These are phyloP conservation scores for Epichloe uncinata DNA, from an alignment of 2,329 filamentous ascomycete genomes.

Conservation along the genomic window DNA sequence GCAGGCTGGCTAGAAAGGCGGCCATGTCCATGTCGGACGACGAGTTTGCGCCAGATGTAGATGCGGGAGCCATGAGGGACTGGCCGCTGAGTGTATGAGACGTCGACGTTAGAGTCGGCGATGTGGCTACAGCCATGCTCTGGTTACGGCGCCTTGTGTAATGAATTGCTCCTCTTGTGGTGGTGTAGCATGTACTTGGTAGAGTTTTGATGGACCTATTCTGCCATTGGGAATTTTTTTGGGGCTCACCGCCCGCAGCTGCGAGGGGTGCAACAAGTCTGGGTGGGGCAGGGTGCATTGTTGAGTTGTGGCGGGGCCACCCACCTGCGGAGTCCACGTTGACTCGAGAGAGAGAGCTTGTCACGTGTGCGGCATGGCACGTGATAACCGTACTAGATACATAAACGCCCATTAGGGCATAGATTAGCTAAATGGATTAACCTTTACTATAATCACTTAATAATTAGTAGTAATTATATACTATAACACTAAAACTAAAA, in stretches of 20 bases:
- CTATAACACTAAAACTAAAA: no score
- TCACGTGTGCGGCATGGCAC: no score
- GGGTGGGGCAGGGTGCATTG: not conserved
- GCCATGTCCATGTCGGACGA: conserved; percentile 24
- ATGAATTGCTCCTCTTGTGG: not conserved
- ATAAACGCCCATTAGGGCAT: no score
- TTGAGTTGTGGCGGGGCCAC: no score
- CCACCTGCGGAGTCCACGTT: no score
- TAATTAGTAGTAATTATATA: no score
- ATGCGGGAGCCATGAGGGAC: conserved; percentile 27
- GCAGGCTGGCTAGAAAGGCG: conserved; percentile 44
- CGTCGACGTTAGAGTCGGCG: conserved; percentile 49
- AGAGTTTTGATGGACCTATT: conserved; percentile 2
- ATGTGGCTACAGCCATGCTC: conserved; percentile 29
- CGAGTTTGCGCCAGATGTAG: conserved; percentile 22
- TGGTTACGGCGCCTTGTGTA: not conserved
- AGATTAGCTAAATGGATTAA: no score
- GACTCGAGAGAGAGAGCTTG: no score
- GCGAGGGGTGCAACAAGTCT: not conserved
- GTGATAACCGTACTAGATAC: no score
- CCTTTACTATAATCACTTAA: no score
- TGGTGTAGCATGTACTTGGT: not conserved
- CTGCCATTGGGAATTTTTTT: conserved; percentile 6
- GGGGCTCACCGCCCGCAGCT: conserved; percentile 10
- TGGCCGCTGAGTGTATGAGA: conserved; percentile 48